Evolutionary conservation across 2,329 filamentous ascomycete species (phyloP).

Genomic region (Fusarium phyllophilum): DNA sequence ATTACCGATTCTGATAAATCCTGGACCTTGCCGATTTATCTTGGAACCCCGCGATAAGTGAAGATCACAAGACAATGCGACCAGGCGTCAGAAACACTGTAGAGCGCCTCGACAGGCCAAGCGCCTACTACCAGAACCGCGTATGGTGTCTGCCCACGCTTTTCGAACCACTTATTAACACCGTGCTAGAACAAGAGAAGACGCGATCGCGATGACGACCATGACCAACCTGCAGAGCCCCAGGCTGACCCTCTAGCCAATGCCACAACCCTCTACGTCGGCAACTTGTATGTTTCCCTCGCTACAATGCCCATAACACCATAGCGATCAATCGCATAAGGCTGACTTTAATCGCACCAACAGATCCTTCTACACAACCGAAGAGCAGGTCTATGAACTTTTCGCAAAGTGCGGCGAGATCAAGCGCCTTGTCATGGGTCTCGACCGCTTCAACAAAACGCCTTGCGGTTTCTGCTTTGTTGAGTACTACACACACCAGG

Average conservation of each 20-base stretch:
- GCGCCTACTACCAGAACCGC: slow-evolving; percentile 89
- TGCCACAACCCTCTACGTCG: slow-evolving; percentile 96
- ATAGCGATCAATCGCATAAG: not conserved
- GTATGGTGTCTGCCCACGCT: slow-evolving; percentile 59
- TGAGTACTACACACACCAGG: slow-evolving; percentile 98
- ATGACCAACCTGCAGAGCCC: slow-evolving; percentile 60
- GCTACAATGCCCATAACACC: not conserved
- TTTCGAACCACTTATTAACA: slow-evolving; percentile 6
- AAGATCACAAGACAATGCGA: slow-evolving; percentile 52
- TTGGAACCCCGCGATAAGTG: not conserved
- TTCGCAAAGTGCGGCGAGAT: slow-evolving; percentile 98
- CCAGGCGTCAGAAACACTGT: slow-evolving; percentile 74
- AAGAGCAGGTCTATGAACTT: slow-evolving; percentile 98
- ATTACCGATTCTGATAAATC: not conserved
- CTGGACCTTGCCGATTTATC: not conserved
- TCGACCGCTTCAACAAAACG: slow-evolving; percentile 96
- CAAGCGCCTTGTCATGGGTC: slow-evolving; percentile 96
- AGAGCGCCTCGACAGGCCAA: slow-evolving; percentile 91
- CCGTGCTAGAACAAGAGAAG: slow-evolving; percentile 74
- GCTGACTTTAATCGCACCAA: slow-evolving; percentile 27
- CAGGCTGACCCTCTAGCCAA: slow-evolving; percentile 77
- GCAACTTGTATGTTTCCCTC: slow-evolving; percentile 75
- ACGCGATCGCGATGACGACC: slow-evolving; percentile 68
- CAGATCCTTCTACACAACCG: slow-evolving; percentile 96
- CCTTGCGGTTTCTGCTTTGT: slow-evolving; percentile 99